A percentile compares a stretch with the other conserved stretches of the same genome.
Evolutionary conservation across 2,329 filamentous ascomycete species (phyloP).

Genomic region (Trichophaea hybrida): DNA sequence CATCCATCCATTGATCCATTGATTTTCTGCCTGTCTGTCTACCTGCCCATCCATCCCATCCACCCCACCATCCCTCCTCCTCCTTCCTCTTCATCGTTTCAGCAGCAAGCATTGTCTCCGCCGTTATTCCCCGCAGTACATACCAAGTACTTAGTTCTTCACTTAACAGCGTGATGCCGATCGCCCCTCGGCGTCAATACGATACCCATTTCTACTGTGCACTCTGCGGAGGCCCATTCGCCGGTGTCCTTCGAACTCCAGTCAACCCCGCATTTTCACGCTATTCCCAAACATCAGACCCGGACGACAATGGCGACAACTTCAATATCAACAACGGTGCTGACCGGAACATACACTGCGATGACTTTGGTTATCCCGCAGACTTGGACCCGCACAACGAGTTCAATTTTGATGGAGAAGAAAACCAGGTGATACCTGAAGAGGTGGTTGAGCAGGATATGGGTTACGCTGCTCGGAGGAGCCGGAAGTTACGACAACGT

Average conservation of each 20-base stretch:
- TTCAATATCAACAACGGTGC: neutral
- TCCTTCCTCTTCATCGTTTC: neutral
- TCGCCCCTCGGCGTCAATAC: constrained; percentile 9
- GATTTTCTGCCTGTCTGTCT: no score
- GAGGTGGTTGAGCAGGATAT: constrained; percentile 20
- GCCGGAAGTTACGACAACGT: constrained; percentile 12
- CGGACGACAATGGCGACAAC: neutral
- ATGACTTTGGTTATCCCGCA: neutral
- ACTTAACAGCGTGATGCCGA: neutral
- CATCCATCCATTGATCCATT: no score
- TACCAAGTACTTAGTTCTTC: no score
- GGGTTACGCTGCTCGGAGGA: constrained; percentile 18
- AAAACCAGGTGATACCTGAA: constrained; percentile 16
- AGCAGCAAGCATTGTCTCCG: no score
- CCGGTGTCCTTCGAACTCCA: constrained; percentile 23
- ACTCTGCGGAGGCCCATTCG: constrained; percentile 26
- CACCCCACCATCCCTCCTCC: neutral
- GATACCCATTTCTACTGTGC: constrained; percentile 26
- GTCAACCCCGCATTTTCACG: constrained; percentile 10
- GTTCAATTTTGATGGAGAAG: constrained; percentile 19
- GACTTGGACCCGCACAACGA: constrained; percentile 9
- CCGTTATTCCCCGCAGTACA: no score
- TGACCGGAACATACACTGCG: neutral
- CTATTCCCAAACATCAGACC: constrained; percentile 5
- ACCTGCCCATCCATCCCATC: no score